Conservation (phyloP, 2,329 filamentous ascomycete genomes). For the Sphaerulina vaccinii region DNA sequence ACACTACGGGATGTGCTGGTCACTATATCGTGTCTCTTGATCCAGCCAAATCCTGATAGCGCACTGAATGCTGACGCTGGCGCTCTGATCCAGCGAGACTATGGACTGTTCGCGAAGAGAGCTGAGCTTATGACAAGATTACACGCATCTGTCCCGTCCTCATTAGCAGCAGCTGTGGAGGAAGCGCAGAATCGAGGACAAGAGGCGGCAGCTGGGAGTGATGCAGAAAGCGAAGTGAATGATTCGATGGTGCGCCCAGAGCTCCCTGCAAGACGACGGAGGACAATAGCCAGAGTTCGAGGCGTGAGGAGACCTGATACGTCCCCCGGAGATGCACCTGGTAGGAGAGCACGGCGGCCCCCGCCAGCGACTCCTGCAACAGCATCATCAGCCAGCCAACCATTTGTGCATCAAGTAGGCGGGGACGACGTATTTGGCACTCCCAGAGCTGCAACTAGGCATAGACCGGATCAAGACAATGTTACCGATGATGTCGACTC, state of each 20-base stretch:
- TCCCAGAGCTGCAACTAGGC: slow-evolving; percentile 1
- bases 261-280: slow-evolving; percentile 28
- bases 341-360: slow-evolving; percentile 18
- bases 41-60: slow-evolving; percentile 64
- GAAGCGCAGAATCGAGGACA: slow-evolving; percentile 56
- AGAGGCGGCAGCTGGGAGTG: slow-evolving; percentile 27
- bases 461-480: slow-evolving; percentile 1
- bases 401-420: slow-evolving; percentile 29
- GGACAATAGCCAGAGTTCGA: slow-evolving; percentile 31
- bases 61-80: slow-evolving; percentile 63
- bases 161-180: slow-evolving; percentile 45
- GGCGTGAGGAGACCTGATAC: slow-evolving; percentile 26
- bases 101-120: slow-evolving; percentile 55
- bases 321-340: slow-evolving; percentile 28
- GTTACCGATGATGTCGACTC: slow-evolving; percentile 35
- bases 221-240: slow-evolving; percentile 21
- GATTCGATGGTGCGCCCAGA: slow-evolving; percentile 19
- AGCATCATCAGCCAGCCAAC: slow-evolving; percentile 14
- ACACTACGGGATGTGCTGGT: slow-evolving; percentile 60
- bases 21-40: slow-evolving; percentile 61
- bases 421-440: slow-evolving; percentile 27
- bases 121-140: slow-evolving; percentile 63
- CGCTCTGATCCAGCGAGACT: slow-evolving; percentile 59
- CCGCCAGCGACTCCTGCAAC: slow-evolving; percentile 1
- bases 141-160: slow-evolving; percentile 55